Evolutionary conservation across 345 rosid species (phyloP), one percentile per base, ranked within the genome.

Genomic region (Iberis pinnata): DNA sequence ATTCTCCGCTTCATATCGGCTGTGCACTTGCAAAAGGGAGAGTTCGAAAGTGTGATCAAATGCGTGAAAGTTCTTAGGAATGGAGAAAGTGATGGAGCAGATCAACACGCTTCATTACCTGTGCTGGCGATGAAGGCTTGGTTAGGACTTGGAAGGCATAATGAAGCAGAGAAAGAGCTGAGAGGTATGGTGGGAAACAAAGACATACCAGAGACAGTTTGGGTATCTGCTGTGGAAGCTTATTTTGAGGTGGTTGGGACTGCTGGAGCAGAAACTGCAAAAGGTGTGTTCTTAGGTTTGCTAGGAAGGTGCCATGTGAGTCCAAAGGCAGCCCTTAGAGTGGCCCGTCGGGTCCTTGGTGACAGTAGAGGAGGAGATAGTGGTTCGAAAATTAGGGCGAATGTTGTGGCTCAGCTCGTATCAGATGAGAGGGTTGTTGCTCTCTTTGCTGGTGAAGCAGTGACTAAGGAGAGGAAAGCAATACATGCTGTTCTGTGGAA

Each of bases 71-170:
- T 83, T 50, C 82, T 85, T 54, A 85, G 95, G 70, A 86, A 81
- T 46, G 68, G 67, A 41, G 13, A n/a, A 2, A 73, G 68, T 38
- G 80, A 63, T 17, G 78, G 68, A 26, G 86, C 77, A 36, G 93
- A 81, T 50, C 75, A 73, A 26, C 98, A 92, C 45, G 82, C 97
- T 39, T 80, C 88, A 42, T 71, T 92, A 55, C 95, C 98, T n/a
- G 97, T 92, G 46, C 36, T 92, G 72, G 97, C 98, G 18, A 85
- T 92, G 95, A 92, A 92, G 70, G 95, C 95, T 19, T 88, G 88
- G 97, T 65, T 92, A 51, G 97, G 98, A 12, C 68, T 92, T 17
- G 88, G 94, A 22, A 78, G 78, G 69, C 74, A 70, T 61, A 72
- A 48, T 22, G 97, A 88, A 67, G 98, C 98, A 47, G 97, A 85